Conservation (phyloP, 176 grass and related monocot species). For the Echinochloa phyllopogon region DNA sequence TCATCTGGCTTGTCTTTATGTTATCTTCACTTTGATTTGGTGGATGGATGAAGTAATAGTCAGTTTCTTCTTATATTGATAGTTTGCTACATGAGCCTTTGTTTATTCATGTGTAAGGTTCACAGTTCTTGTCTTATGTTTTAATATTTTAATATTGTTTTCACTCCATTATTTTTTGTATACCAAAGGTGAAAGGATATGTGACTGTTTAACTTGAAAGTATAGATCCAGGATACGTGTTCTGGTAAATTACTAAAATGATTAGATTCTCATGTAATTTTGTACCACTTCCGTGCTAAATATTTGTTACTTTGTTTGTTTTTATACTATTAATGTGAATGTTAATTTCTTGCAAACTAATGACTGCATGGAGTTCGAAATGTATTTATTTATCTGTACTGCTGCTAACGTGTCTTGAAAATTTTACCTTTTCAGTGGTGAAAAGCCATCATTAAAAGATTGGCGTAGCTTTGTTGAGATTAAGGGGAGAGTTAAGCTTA, state of each 20-base stretch:
- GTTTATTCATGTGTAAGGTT: not conserved
- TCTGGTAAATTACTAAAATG: not conserved
- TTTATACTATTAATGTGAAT: not conserved
- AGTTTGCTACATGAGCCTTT: not conserved
- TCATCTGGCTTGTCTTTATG: not conserved
- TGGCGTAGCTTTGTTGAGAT: constrained; percentile 96
- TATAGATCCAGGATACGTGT: not conserved
- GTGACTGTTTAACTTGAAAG: not conserved
- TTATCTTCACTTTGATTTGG: not conserved
- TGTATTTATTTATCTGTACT: constrained; percentile 27
- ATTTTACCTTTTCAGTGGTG: constrained; percentile 71
- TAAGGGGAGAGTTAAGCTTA: constrained; percentile 96
- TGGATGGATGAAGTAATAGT: not conserved
- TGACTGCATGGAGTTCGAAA: constrained; percentile 8
- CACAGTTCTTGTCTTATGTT: not conserved
- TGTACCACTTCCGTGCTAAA: constrained; percentile 1
- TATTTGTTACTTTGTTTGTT: not conserved
- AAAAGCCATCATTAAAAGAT: constrained; percentile 85
- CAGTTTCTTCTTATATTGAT: not conserved
- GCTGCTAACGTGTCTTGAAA: constrained; percentile 37
- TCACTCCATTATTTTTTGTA: not conserved
- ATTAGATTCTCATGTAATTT: not conserved
- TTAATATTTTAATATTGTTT: not conserved
- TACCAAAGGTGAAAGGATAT: not conserved
- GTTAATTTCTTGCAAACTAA: constrained; percentile 16